Evolutionary conservation across 192 early-diverging fungal species (phyloP).

Genomic region (Umbelopsis ramanniana): DNA sequence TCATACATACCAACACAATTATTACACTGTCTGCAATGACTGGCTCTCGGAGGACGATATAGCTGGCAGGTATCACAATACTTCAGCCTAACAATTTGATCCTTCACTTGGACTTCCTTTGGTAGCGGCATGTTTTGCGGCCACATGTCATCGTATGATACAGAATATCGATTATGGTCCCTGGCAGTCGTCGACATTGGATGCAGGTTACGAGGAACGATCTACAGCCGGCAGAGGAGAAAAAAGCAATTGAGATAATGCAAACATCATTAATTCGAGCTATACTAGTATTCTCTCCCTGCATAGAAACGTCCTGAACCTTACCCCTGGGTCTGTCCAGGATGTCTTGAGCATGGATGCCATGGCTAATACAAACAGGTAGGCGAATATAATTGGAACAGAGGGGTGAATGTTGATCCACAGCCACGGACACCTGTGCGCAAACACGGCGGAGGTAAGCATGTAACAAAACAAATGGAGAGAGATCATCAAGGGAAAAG

Average conservation of each 20-base stretch:
- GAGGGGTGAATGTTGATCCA: slow-evolving; percentile 64
- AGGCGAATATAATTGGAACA: slow-evolving; percentile 69
- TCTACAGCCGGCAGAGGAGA: slow-evolving; percentile 30
- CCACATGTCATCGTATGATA: slow-evolving; percentile 38
- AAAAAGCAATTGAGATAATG: slow-evolving; percentile 2
- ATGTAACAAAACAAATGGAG: not conserved
- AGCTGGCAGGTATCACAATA: slow-evolving; percentile 91
- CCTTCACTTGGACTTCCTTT: slow-evolving; percentile 67
- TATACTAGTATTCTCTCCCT: too few relatives aligned
- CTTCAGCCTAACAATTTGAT: slow-evolving; percentile 69
- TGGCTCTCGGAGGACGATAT: slow-evolving; percentile 86
- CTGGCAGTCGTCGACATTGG: slow-evolving; percentile 34
- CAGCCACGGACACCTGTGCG: slow-evolving; percentile 65
- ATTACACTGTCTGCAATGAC: slow-evolving; percentile 88
- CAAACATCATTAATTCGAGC: too few relatives aligned
- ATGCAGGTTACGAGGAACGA: slow-evolving; percentile 73
- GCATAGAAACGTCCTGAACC: not conserved
- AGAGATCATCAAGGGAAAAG: not conserved
- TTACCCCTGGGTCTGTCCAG: slow-evolving; percentile 75
- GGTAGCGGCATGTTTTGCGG: slow-evolving; percentile 44
- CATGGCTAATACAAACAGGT: slow-evolving; percentile 62
- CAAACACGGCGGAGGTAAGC: not conserved
- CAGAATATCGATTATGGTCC: not conserved
- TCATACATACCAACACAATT: slow-evolving; percentile 79
- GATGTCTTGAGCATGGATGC: slow-evolving; percentile 77